Base-by-base conservation (phyloP, 75 land plant genomes). In the Azolla pinnata region DNA sequence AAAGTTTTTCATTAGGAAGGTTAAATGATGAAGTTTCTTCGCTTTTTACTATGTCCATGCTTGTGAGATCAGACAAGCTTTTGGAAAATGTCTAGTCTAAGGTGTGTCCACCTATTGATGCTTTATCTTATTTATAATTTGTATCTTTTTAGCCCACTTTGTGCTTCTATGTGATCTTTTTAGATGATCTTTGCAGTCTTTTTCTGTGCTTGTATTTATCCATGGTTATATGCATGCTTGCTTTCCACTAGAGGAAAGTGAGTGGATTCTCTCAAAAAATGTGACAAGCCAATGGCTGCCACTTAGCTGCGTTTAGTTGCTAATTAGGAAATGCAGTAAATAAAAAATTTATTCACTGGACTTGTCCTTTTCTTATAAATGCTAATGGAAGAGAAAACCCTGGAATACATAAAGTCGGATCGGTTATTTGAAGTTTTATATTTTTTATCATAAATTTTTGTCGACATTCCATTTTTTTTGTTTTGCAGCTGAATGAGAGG, bases 401-500 rank as follows among this genome's bases (percentile, higher is more conserved):
- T 31, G 28, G 23, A 24, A 56, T 21, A 12, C 31, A 5, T 28
- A 9, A 20, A 30, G 21, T 20, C 45, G 10, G 14, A 0, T 26
- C 32, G 10, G 54, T 24, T 31, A 31, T 19, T 33, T 29, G 23
- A 14, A n/a, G 1, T 42, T 12, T 24, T 44, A 58, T 27, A 23
- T 44, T 42, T 49, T 33, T 28, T 4, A 57, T 27, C 14, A 10
- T 4, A 31, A n/a, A n/a, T n/a, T n/a, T n/a, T n/a, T 38, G 2
- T 26, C 28, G 44, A 21, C 29, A 2, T 16, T 27, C 20, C n/a
- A 50, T 50, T 24, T 1, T 1, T 8, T 52, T 29, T 1, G 26
- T 27, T 29, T 74, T 54, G 35, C 79, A 88, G 89, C 57, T 85
- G 57, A 79, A 72, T 60, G 90, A 86, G 18, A 82, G 81, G 60